Evolutionary conservation across 1,284 basidiomycete genomes (phyloP).

Genomic region (Moniliophthora roreri): DNA sequence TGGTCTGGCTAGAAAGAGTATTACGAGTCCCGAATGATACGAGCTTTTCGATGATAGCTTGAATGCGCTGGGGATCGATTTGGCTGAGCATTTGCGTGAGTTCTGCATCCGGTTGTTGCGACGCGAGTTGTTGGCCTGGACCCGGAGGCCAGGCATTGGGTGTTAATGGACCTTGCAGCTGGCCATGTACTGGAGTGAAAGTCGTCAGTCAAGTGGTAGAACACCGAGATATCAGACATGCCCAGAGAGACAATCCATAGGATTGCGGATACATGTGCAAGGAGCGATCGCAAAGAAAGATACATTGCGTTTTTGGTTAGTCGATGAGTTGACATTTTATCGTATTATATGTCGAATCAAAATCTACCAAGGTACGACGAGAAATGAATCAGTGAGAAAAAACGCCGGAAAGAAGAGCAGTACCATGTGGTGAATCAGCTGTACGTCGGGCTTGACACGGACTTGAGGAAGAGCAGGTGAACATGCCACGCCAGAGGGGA

Average conservation of each 20-base stretch:
- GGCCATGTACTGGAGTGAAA: slow-evolving; percentile 5
- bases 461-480: too few relatives aligned
- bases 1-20: slow-evolving; percentile 51
- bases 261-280: not conserved
- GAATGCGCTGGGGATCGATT: slow-evolving; percentile 43
- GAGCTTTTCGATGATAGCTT: slow-evolving; percentile 48
- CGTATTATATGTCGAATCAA: too few relatives aligned
- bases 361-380: too few relatives aligned
- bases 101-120: slow-evolving; percentile 43
- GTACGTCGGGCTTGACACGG: too few relatives aligned
- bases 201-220: not conserved
- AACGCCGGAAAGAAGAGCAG: too few relatives aligned
- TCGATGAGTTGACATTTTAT: not conserved
- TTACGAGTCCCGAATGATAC: slow-evolving; percentile 54
- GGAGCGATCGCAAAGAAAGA: not conserved
- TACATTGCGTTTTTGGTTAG: not conserved
- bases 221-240: not conserved
- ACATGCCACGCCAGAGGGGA: too few relatives aligned
- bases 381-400: too few relatives aligned
- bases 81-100: slow-evolving; percentile 42
- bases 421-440: too few relatives aligned
- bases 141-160: slow-evolving; percentile 45
- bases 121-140: slow-evolving; percentile 38
- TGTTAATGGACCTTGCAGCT: slow-evolving; percentile 9
- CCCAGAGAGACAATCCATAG: not conserved